phyloP scores from a whole-genome alignment of 2,329 filamentous ascomycete species.

The Alternaria hordeiaustralica region DNA sequence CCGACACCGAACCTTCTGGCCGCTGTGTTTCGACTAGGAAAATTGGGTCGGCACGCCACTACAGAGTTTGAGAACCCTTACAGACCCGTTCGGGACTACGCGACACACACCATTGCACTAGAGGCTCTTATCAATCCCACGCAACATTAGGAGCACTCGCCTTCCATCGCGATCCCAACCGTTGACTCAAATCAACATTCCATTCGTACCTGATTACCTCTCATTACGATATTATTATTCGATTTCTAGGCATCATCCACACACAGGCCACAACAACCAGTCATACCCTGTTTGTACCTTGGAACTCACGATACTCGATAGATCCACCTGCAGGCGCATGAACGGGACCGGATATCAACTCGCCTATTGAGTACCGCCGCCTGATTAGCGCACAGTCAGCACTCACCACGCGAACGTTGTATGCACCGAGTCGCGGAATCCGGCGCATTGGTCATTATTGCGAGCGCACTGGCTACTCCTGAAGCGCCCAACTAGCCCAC shows the following conservation, averaged over 20 bases:
- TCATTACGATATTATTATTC: neutral
- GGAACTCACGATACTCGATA: slow-evolving; percentile 21
- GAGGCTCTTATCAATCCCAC: slow-evolving; percentile 31
- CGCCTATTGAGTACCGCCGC: slow-evolving; percentile 17
- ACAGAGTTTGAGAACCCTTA: slow-evolving; percentile 22
- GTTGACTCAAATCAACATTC: neutral
- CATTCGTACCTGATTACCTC: neutral
- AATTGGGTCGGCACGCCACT: slow-evolving; percentile 30
- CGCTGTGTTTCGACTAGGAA: slow-evolving; percentile 28
- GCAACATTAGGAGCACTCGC: neutral
- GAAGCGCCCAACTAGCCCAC: slow-evolving; percentile 9
- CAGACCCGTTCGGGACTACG: slow-evolving; percentile 16
- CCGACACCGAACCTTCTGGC: slow-evolving; percentile 43
- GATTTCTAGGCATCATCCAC: neutral
- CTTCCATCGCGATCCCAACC: slow-evolving; percentile 3
- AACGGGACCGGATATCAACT: slow-evolving; percentile 18
- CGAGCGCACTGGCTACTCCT: slow-evolving; percentile 8
- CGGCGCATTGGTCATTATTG: slow-evolving; percentile 20
- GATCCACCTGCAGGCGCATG: slow-evolving; percentile 26
- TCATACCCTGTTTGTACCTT: slow-evolving; percentile 26
- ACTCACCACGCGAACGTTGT: slow-evolving; percentile 25
- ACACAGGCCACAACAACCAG: slow-evolving; percentile 21
- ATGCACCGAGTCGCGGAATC: slow-evolving; percentile 19
- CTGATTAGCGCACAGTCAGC: slow-evolving; percentile 14
- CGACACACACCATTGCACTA: slow-evolving; percentile 17